Conservation (phyloP, 768 basidiomycete genomes). For the Pholiota conissans region DNA sequence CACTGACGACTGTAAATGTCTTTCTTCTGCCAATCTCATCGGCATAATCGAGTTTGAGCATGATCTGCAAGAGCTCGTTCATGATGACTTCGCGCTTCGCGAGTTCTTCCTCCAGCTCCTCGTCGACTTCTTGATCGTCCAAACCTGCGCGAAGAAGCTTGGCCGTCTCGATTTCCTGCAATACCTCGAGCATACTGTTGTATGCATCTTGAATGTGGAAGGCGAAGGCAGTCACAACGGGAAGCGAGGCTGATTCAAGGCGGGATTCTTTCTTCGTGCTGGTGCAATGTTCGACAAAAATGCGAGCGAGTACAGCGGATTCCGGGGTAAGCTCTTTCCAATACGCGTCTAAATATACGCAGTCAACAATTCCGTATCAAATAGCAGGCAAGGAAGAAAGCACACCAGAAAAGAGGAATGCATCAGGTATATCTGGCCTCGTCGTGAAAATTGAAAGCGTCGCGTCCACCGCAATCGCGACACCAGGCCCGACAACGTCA, state of each 20-base stretch:
- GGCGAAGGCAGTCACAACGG: conserved; percentile 91
- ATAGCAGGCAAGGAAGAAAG: not conserved
- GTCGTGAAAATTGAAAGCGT: conserved; percentile 73
- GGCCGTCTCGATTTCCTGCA: conserved; percentile 41
- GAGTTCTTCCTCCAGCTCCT: conserved; percentile 56
- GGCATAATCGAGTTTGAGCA: conserved; percentile 83
- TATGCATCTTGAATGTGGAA: conserved; percentile 81
- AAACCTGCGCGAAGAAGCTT: conserved; percentile 31
- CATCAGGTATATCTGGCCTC: conserved; percentile 67
- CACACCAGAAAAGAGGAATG: conserved; percentile 73
- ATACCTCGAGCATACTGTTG: conserved; percentile 50
- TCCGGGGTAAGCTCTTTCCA: conserved; percentile 80
- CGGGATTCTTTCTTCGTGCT: conserved; percentile 58
- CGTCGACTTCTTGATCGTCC: conserved; percentile 37
- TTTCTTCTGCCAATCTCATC: conserved; percentile 94
- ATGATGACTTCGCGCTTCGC: conserved; percentile 73
- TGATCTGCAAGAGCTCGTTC: conserved; percentile 78
- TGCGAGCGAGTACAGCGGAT: conserved; percentile 78
- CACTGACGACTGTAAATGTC: conserved; percentile 86
- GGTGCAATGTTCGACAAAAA: conserved; percentile 82
- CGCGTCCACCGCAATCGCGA: conserved; percentile 83
- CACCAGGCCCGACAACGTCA: conserved; percentile 63
- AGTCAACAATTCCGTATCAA: not conserved
- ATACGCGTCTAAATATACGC: conserved; percentile 44
- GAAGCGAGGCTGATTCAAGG: conserved; percentile 68